Evolutionary conservation across 768 basidiomycete species (phyloP), one percentile per base, ranked within the genome.

Genomic region (Boletus barrowsii): DNA sequence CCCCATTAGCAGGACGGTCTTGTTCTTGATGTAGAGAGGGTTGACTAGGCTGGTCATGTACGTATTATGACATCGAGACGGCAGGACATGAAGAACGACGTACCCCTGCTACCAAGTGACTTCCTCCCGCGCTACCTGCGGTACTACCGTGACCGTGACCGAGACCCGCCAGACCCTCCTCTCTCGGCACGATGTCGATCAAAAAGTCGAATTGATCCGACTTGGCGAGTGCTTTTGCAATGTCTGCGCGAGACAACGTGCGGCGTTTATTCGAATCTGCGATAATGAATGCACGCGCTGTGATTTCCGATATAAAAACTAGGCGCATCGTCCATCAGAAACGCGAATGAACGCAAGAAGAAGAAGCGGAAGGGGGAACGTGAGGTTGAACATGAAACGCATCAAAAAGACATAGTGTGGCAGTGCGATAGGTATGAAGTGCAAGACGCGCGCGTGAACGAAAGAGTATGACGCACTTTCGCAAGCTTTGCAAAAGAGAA

Each of bases 231-330:
- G 95, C 96, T 64, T 93, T 90, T 7, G 93, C 89, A 49, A 99
- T 94, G 72, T 98, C 95, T 13, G 91, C 86, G 44, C 93, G 86
- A 10, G 93, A 94, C 18, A 98, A 79, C 3, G 95, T 98, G n/a
- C 94, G 88, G 26, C 95, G 88, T 72, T 97, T 98, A 74, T 94
- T 90, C 24, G 92, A 88, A 73, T 97, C 93, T 17, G 94, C 94
- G 50, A 98, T 84, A 57, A 96, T 88, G 79, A 93, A 98, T 3
- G 96, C 94, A 26, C 96, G 85, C 2, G 92, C 89, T 2, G 96
- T 98, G 58, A 99, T 90, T 73, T 99, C 96, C 43, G 93, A 82
- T 53, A 99, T 99, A 73, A 99, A 98, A 58, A 98, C 96, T 97
- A 20, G 18, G 10, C 7, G 46, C 17, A 3, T 39, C 4, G 43